Conservation (phyloP, 139 green algal genomes). For the Chlamydomonas urium region DNA sequence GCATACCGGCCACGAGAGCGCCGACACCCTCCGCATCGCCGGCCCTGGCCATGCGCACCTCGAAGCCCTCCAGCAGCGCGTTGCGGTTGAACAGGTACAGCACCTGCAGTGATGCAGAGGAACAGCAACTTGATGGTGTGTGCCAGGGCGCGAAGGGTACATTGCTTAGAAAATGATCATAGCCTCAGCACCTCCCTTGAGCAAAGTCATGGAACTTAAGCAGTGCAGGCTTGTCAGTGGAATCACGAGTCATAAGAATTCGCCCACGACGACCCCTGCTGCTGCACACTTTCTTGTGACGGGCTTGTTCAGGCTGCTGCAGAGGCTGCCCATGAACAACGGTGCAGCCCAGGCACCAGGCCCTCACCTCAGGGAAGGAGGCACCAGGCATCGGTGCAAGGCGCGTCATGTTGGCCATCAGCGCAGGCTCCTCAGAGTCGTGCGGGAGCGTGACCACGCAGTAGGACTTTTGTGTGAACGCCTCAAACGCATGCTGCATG, state of each 20-base stretch:
- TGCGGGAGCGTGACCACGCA: slow-evolving; percentile 55
- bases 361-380: slow-evolving; percentile 38
- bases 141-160: no score
- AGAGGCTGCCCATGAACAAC: no score
- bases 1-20: slow-evolving; percentile 36
- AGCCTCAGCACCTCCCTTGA: no score
- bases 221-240: no score
- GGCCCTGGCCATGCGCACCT: slow-evolving; percentile 24
- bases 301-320: no score
- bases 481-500: slow-evolving; percentile 32
- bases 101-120: no score
- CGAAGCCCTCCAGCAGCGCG: slow-evolving; percentile 18
- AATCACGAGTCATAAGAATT: no score
- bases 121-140: no score
- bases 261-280: no score
- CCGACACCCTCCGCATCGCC: slow-evolving; percentile 27
- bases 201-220: no score
- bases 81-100: slow-evolving; percentile 49
- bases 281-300: no score
- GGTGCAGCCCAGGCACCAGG: neutral
- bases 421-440: slow-evolving; percentile 32
- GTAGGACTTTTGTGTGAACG: slow-evolving; percentile 41
- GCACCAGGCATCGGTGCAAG: slow-evolving; percentile 28
- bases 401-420: slow-evolving; percentile 39
- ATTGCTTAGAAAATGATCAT: no score